Percentiles rank a stretch among this genome's conserved stretches.
Evolutionary conservation across 768 basidiomycete species (phyloP).

Genomic region (Lenzites betulinus): DNA sequence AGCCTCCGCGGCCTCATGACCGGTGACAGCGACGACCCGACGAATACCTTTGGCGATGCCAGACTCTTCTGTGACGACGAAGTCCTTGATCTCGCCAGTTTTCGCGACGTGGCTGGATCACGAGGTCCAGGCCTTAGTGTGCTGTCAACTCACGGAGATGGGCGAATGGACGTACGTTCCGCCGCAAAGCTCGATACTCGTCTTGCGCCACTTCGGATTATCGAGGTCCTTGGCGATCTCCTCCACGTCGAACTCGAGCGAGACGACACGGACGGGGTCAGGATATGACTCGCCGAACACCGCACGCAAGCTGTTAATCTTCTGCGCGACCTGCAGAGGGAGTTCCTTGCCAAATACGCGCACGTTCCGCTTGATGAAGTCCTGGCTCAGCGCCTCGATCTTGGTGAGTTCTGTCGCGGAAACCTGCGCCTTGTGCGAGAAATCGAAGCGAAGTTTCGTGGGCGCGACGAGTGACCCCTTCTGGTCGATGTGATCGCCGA

Average conservation of each 20-base stretch:
- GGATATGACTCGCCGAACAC: conserved; percentile 99
- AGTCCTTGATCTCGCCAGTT: conserved; percentile 96
- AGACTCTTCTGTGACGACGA: conserved; percentile 92
- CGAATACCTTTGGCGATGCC: conserved; percentile 99
- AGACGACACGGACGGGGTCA: conserved; percentile 94
- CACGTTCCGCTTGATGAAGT: conserved; percentile 91
- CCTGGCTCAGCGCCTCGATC: conserved; percentile 82
- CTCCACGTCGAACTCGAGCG: conserved; percentile 84
- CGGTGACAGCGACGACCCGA: conserved; percentile 91
- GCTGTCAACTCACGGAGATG: not conserved
- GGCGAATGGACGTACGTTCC: conserved; percentile 71
- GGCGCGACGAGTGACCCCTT: conserved; percentile 97
- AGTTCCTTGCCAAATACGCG: conserved; percentile 89
- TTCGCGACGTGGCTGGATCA: conserved; percentile 80
- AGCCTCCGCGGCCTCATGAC: conserved; percentile 87
- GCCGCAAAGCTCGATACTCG: conserved; percentile 97
- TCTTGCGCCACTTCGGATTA: conserved; percentile 88
- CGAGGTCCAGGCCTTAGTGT: not conserved
- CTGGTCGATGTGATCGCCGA: conserved; percentile 98
- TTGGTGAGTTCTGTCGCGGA: conserved; percentile 70
- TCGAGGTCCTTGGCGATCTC: conserved; percentile 84
- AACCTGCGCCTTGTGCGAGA: conserved; percentile 93
- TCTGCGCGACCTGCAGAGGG: conserved; percentile 70
- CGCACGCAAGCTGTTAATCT: conserved; percentile 92
- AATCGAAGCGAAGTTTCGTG: conserved; percentile 95